A percentile compares a stretch with the other conserved stretches of the same genome.
These are phyloP conservation scores for Penicillium coffeae DNA, from an alignment of 495 filamentous ascomycete genomes.

Conservation along the genomic window DNA sequence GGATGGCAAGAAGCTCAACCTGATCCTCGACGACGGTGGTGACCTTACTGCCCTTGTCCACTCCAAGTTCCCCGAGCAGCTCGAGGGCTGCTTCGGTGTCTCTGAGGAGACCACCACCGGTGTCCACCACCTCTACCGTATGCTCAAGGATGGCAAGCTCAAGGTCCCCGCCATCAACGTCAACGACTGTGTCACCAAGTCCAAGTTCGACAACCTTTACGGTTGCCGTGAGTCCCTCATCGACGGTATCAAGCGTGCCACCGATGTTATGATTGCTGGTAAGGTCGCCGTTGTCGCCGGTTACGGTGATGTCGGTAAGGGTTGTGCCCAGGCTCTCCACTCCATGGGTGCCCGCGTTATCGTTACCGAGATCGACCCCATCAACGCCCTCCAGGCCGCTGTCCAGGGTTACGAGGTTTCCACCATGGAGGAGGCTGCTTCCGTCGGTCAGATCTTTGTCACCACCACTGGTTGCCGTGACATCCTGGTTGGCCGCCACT, in stretches of 20 bases:
- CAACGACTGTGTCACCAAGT: constrained; percentile 99
- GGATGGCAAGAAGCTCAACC: constrained; percentile 91
- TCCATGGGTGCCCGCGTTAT: constrained; percentile 97
- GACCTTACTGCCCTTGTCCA: constrained; percentile 95
- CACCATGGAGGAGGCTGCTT: constrained; percentile 94
- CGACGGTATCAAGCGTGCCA: constrained; percentile 99
- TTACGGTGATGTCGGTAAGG: constrained; percentile 99
- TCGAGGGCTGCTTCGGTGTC: constrained; percentile 95
- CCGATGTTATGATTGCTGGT: constrained; percentile 99
- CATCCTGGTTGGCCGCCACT: constrained; percentile 88
- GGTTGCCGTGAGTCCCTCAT: constrained; percentile 98
- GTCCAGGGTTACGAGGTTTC: constrained; percentile 95
- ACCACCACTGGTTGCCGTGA: constrained; percentile 99
- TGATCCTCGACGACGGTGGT: constrained; percentile 98
- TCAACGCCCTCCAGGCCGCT: constrained; percentile 98
- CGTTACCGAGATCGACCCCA: constrained; percentile 96
- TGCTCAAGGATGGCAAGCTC: constrained; percentile 89
- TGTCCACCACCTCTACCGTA: constrained; percentile 98
- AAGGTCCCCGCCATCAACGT: constrained; percentile 97
- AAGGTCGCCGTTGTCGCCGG: constrained; percentile 97
- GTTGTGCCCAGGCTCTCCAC: constrained; percentile 91
- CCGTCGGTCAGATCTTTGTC: constrained; percentile 93
- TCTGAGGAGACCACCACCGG: constrained; percentile 99
- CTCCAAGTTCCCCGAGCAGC: constrained; percentile 95
- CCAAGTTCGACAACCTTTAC: constrained; percentile 99